Evolutionary conservation across 1,284 basidiomycete genomes (phyloP), one percentile per base, ranked within the genome.

Genomic region (Apiotrichum domesticum): DNA sequence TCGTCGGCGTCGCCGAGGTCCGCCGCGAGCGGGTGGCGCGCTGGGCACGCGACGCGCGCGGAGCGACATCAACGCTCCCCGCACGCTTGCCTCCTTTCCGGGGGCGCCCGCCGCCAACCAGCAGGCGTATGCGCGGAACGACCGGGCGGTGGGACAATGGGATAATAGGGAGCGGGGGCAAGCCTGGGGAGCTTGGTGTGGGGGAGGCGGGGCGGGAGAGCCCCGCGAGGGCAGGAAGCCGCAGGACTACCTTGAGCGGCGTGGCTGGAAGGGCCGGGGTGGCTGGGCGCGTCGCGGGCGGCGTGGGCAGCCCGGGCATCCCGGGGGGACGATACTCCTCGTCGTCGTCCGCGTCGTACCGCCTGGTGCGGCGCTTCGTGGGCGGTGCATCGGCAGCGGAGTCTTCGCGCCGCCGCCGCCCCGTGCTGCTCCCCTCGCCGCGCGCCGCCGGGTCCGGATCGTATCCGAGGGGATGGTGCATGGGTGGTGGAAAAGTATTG

Each of bases 371-470:
- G 2, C 45, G 44, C 39, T 53, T 53, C 9, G 37, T 21, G 6
- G 52, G 41, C 33, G 50, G 33, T 34, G 50, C 50, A 21, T 33
- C 13, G 10, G 47, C 13, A 11, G 29, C n/a, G 7, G 32, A 13
- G 3, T 40, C 40, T 1, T 4, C 32, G n/a, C 51, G 51, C 21
- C 52, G 57, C 6, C 45, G 43, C 6, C 50, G 46, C n/a, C 57
- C 57, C 11, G 57, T 58, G 50, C 59, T 61, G 56, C 56, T 55
- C 34, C 59, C 59, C 44, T 61, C 59, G 34, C 59, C 59, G 46
- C 47, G 59, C 34, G 46, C 33, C 5, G 58, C 48, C 14, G 58
- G 58, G 48, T 59, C 58, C 34, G 55, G 55, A 15, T 59, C 58
- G 49, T 56, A 59, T 21, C 58, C 58, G 9, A 59, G 52, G 9